phyloP scores from a whole-genome alignment of 306 rosid species.

The Dryas drummondii region DNA sequence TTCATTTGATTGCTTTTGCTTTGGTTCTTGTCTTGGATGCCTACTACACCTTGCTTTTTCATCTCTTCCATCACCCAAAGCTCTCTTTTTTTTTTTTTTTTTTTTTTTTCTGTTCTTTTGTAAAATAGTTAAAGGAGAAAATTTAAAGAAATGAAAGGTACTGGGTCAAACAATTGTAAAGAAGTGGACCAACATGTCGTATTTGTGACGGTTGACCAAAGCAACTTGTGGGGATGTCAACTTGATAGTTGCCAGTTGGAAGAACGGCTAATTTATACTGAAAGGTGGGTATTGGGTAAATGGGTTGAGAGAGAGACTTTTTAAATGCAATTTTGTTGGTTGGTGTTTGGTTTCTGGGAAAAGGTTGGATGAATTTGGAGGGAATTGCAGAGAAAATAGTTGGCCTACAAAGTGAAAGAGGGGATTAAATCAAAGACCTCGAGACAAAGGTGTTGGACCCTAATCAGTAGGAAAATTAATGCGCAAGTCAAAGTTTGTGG shows the following conservation, averaged over 20 bases:
- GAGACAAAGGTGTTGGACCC: constrained; percentile 9
- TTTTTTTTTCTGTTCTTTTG: neutral
- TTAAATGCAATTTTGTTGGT: constrained; percentile 28
- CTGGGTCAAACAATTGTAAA: constrained; percentile 69
- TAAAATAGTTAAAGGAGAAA: constrained; percentile 25
- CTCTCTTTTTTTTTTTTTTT: neutral
- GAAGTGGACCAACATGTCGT: constrained; percentile 69
- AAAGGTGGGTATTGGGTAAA: constrained; percentile 12
- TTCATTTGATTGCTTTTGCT: constrained; percentile 39
- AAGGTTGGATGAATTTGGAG: constrained; percentile 32
- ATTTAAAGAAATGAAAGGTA: constrained; percentile 44
- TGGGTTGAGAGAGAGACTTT: constrained; percentile 15
- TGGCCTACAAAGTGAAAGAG: constrained; percentile 26
- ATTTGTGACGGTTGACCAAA: constrained; percentile 69
- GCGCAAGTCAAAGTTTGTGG: constrained; percentile 22
- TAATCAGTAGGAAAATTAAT: neutral
- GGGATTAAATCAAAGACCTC: neutral
- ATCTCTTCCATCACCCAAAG: constrained; percentile 21
- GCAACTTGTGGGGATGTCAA: constrained; percentile 7
- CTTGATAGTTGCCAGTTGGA: constrained; percentile 39
- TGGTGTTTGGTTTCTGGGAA: constrained; percentile 38
- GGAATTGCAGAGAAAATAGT: constrained; percentile 23
- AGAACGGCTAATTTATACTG: constrained; percentile 35
- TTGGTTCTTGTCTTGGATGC: constrained; percentile 48
- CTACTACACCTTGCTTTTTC: constrained; percentile 7